Conservation (phyloP, 1,284 basidiomycete species). For the Phellopilus nigrolimitatus region DNA sequence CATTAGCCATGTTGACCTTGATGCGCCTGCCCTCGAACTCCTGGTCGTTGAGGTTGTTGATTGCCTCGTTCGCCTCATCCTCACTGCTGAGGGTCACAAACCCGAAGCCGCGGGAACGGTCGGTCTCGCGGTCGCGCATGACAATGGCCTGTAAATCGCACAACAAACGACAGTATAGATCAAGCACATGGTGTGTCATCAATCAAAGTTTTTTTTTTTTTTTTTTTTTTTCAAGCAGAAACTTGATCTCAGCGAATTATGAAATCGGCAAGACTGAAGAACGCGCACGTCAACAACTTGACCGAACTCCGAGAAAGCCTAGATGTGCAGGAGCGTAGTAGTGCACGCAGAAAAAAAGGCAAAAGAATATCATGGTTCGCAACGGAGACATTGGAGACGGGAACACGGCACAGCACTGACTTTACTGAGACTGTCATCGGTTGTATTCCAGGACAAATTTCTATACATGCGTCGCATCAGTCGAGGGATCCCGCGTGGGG, state of each 20-base stretch:
- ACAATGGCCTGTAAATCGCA: conserved; percentile 83
- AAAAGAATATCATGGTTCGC: conserved; percentile 32
- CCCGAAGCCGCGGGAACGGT: conserved; percentile 93
- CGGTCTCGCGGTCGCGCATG: conserved; percentile 97
- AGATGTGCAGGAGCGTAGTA: conserved; percentile 31
- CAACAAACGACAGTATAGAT: not conserved
- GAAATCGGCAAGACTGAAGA: conserved; percentile 28
- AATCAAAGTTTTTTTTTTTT: too few relatives aligned
- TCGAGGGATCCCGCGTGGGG: conserved; percentile 39
- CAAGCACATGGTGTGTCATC: not conserved
- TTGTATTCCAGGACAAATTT: conserved; percentile 93
- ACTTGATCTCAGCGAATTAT: conserved; percentile 24
- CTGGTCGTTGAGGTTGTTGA: conserved; percentile 79
- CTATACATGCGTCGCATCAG: conserved; percentile 56
- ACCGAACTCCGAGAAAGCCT: conserved; percentile 71
- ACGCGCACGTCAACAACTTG: conserved; percentile 73
- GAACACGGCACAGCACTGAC: conserved; percentile 57
- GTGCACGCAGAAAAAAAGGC: not conserved
- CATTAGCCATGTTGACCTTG: conserved; percentile 93
- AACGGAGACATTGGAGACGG: conserved; percentile 27
- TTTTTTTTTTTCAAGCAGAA: too few relatives aligned
- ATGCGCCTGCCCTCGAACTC: conserved; percentile 93
- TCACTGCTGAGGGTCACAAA: conserved; percentile 77
- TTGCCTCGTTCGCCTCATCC: conserved; percentile 77
- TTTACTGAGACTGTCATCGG: conserved; percentile 80